Evolutionary conservation across 2,329 filamentous ascomycete species (phyloP), one percentile per base, ranked within the genome.

Genomic region (Aureobasidium sp.): DNA sequence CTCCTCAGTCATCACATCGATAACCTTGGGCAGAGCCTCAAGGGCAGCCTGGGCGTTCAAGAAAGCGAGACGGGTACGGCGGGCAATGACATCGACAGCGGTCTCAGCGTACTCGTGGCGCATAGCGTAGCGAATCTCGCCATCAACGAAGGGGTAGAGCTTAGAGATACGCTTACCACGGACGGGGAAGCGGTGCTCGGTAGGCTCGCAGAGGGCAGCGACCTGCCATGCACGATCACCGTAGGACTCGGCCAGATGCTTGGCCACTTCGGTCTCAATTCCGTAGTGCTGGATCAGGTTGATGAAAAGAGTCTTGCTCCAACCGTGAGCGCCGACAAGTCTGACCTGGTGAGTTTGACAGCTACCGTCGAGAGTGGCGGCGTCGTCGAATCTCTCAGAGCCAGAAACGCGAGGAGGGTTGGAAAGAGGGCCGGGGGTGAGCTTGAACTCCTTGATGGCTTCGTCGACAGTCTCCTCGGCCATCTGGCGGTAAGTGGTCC

Each of bases 401-500:
- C 88, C 88, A 68, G 83, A 87, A 67, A 92, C 82, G 62, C 85
- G 82, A 20, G 73, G 73, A 13, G 85, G 82, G 66, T 85, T 78
- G n/a, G 75, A 68, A 37, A 87, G 75, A 17, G 85, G 78, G 52
- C 78, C 78, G 3, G 87, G 77, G 59, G 80, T 73, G 39, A 94
- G 81, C 9, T 79, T 76, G 74, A 91, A 93, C 63, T 84, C 79
- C 58, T 82, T 79, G 72, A 94, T 82, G 10, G 90, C 89, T 70
- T 89, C 87, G 70, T 95, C 90, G 47, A 96, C 90, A 48, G 88
- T 89, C 72, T 95, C 90, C 75, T 96, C 90, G 26, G 90, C 89
- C 91, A 96, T 95, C 75, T 95, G 89, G 62, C 91, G 87, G 77
- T 95, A 95, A 1, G 91, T 95, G 2, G 91, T 95, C 91, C 91